A percentile compares a stretch with the other conserved stretches of the same genome.
These are phyloP conservation scores for Melampsora larici-populina DNA, from an alignment of 1,284 basidiomycete genomes.

Conservation along the genomic window DNA sequence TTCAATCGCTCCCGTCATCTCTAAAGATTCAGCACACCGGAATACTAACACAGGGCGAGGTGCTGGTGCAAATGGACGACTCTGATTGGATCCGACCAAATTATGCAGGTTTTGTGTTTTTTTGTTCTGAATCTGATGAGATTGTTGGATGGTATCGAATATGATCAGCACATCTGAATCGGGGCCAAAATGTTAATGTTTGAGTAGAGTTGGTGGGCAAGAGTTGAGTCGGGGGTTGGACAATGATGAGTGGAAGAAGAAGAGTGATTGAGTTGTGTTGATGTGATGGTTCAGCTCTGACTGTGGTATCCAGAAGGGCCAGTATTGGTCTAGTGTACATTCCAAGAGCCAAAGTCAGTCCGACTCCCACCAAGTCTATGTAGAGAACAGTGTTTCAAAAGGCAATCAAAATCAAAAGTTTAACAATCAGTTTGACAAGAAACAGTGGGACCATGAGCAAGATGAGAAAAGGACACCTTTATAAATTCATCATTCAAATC, in stretches of 20 bases:
- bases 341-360: too few species aligned
- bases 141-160: background rate
- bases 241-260: constrained; percentile 64
- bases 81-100: constrained; percentile 43
- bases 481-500: too few species aligned
- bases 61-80: constrained; percentile 57
- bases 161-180: background rate
- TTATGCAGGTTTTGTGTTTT: constrained; percentile 26
- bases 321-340: background rate
- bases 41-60: constrained; percentile 86
- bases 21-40: constrained; percentile 65
- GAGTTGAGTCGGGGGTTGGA: constrained; percentile 51
- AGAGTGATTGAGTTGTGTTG: constrained; percentile 53
- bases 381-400: too few species aligned
- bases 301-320: constrained; percentile 14
- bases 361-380: too few species aligned
- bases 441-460: too few species aligned
- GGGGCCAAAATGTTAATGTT: background rate
- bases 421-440: too few species aligned
- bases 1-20: constrained; percentile 82
- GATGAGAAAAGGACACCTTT: too few species aligned
- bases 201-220: background rate
- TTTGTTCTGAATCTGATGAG: background rate
- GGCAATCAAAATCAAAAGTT: too few species aligned
- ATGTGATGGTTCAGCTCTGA: constrained; percentile 6